Base-by-base conservation (phyloP, 345 rosid genomes). In the Balakata baccata region DNA sequence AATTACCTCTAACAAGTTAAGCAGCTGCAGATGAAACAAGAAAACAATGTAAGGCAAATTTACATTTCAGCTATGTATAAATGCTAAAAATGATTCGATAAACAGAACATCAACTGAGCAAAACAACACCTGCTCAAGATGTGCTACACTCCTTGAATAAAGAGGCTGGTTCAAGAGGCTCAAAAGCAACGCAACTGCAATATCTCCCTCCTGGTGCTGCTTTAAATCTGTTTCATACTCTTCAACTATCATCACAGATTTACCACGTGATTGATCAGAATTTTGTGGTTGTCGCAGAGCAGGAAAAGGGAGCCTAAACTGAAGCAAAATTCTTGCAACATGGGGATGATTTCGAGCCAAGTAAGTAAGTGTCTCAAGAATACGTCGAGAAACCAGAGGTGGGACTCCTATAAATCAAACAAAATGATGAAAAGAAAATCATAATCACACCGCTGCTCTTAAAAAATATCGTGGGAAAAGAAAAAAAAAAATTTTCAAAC, bases 111-210 rank as follows among this genome's bases (percentile, higher is more conserved):
- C 74, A 64, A 45, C 14, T 13, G 25, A 23, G 22, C 5, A 34
- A 73, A 68, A 41, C 63, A 64, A 70, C 71, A 92, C 98, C 98
- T 90, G 98, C 80, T 94, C 98, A 73, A 94, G 97, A 85, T 92
- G 98, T 57, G 97, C 95, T 70, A 94, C 78, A 70, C 98, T 94
- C 87, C 98, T 90, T 82, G 88, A 71, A 78, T 94, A 94, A 59
- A 94, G 91, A 61, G 98, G 95, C 78, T 92, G 97, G 77, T 86
- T 90, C 83, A 94, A 82, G 84, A 94, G 97, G 83, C 92, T 86
- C 80, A 94, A 82, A 70, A 94, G 98, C 83, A 92, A 75, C 29
- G 86, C 89, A 64, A 94, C 80, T 11, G 97, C 88, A 74, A 85
- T 67, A 79, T 69, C 82, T 77, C 82, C 95, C 6, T 81, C 83